Evolutionary conservation across 2,329 filamentous ascomycete genomes (phyloP), one percentile per base, ranked within the genome.

Genomic region (Aspergillus sp.): DNA sequence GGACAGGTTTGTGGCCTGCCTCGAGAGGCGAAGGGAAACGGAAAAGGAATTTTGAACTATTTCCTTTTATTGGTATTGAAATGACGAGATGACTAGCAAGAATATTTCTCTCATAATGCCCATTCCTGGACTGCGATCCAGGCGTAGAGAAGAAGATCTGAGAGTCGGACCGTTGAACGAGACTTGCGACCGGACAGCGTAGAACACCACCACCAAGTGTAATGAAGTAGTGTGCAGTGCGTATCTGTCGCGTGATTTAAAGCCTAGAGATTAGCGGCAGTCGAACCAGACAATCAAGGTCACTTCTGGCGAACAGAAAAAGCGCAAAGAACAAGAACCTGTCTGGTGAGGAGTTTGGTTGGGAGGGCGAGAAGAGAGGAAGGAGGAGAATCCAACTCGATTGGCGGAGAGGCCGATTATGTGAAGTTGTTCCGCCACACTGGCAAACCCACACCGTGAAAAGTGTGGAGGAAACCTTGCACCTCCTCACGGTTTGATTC

Each of bases 401-500:
- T 62, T 62, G 60, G 60, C 57, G 57, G 60, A 62, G 57, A 52
- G 60, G 62, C 59, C 58, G 62, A 58, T 55, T 55, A 55, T 55
- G 53, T 55, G 53, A 63, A 64, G 64, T 67, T 67, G 63, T 67
- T 62, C 66, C 67, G 67, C 67, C 67, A 70, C 67, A 55, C 62
- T 58, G 41, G 52, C 52, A 58, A 64, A 63, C 59, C 62, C 69
- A 68, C 69, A 71, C 68, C 65, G 68, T 64, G 65, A 68, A 69
- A 71, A 70, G 32, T 72, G 71, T 72, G 71, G 71, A 73, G 71
- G 70, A 65, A 62, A 36, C 32, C 62, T 49, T 47, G 61, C 64
- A 60, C 58, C 52, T 42, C 25, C 52, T 54, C 32, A 47, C 36
- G 15, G 15, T 13, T 44, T 44, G 27, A 51, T 36, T 21, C 11